phyloP scores from a whole-genome alignment of 495 filamentous ascomycete species.

The Neurospora hispaniola region DNA sequence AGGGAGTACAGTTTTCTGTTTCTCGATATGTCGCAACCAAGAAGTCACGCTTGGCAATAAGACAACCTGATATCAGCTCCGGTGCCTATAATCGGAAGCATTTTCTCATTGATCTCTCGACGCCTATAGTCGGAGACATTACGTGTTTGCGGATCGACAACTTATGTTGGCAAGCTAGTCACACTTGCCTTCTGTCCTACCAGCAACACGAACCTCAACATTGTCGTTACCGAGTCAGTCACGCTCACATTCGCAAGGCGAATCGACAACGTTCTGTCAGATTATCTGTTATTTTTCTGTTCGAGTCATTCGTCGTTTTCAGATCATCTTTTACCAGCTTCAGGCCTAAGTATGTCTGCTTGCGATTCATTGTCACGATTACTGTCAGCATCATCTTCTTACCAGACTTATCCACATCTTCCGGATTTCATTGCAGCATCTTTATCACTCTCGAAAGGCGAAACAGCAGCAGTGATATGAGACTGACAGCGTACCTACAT shows the following conservation, averaged over 20 bases:
- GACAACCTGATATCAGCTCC: background rate
- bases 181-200: background rate
- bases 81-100: background rate
- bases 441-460: background rate
- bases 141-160: background rate
- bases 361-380: background rate
- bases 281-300: background rate
- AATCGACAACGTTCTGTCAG: background rate
- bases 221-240: background rate
- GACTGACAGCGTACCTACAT: background rate
- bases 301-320: background rate
- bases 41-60: background rate
- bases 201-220: background rate
- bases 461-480: background rate
- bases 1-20: background rate
- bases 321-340: background rate
- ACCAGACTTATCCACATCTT: background rate
- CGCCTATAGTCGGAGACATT: background rate
- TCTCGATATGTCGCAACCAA: background rate
- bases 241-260: background rate
- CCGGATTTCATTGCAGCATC: background rate
- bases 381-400: background rate
- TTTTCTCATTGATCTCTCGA: background rate
- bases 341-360: background rate
- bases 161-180: background rate